phyloP scores from a whole-genome alignment of 352 stramenopile species.

The Globisporangium echinulatum region DNA sequence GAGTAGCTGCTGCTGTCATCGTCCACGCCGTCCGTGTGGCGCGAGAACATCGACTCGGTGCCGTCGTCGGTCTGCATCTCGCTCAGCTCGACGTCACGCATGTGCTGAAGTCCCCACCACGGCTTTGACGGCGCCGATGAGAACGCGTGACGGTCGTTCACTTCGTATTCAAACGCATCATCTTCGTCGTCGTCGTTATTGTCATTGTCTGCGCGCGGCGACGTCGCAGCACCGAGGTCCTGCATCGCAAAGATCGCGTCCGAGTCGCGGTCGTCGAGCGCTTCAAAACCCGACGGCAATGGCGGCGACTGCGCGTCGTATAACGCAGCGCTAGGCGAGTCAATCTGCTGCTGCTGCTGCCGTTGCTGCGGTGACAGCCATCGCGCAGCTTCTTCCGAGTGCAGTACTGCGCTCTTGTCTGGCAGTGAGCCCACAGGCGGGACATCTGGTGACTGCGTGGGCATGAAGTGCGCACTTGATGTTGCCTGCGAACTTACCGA shows the following conservation, averaged over 20 bases:
- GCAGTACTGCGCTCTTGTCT: constrained; percentile 31
- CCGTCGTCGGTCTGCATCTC: constrained; percentile 66
- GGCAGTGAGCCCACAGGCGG: constrained; percentile 31
- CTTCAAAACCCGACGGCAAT: constrained; percentile 28
- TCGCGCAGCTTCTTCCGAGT: constrained; percentile 51
- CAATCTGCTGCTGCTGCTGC: neutral
- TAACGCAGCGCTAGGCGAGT: constrained; percentile 1
- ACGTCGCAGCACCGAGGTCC: constrained; percentile 5
- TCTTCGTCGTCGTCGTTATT: neutral
- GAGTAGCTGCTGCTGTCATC: constrained; percentile 15
- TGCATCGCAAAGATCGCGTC: constrained; percentile 17
- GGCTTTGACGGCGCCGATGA: constrained; percentile 55
- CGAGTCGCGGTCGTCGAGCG: constrained; percentile 9
- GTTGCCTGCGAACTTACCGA: neutral
- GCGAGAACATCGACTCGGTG: constrained; percentile 62
- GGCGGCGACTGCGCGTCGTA: constrained; percentile 13
- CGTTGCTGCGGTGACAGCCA: constrained; percentile 36
- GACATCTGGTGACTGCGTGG: constrained; percentile 5
- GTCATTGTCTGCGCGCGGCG: neutral
- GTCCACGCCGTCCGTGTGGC: constrained; percentile 49
- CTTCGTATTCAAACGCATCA: constrained; percentile 25
- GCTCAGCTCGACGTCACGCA: constrained; percentile 57
- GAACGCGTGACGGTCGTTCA: constrained; percentile 39
- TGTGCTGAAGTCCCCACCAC: constrained; percentile 60
- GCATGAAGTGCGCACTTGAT: neutral